Percentiles rank a stretch among this genome's conserved stretches.
Conservation (phyloP, 148 eudicot genomes). For the Rhododendron ferrugineum region DNA sequence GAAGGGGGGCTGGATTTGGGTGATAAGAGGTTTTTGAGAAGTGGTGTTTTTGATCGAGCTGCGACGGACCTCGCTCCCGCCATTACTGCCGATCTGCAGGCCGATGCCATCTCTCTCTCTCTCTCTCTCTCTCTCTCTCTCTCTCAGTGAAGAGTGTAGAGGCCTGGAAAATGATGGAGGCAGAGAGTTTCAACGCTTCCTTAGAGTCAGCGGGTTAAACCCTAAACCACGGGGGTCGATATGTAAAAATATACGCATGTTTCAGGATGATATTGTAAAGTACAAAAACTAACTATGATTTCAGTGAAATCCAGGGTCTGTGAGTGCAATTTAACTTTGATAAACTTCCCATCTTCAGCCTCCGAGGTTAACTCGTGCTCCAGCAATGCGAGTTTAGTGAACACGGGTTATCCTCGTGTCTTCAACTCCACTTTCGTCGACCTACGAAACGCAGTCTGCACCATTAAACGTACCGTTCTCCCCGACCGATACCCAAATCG, state of each 20-base stretch:
- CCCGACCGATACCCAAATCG: background rate
- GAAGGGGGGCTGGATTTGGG: slow-evolving; percentile 8
- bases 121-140: background rate
- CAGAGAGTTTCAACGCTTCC: background rate
- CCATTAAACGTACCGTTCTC: background rate
- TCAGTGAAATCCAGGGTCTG: no score
- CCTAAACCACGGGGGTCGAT: background rate
- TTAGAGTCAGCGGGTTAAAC: background rate
- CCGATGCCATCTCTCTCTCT: slow-evolving; percentile 8
- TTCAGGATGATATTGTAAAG: no score
- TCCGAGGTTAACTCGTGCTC: no score
- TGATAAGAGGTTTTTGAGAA: slow-evolving; percentile 1
- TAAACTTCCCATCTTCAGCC: no score
- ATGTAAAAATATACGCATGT: no score
- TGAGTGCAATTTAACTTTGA: no score
- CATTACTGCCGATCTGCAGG: slow-evolving; percentile 4
- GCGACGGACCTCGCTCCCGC: slow-evolving; percentile 10
- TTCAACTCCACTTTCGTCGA: no score
- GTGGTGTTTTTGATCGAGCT: slow-evolving; percentile 5
- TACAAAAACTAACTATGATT: no score
- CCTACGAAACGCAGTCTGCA: no score
- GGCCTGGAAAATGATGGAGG: background rate
- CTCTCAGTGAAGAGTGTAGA: background rate
- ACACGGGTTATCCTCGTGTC: no score
- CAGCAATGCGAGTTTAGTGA: no score